Evolutionary conservation across 768 basidiomycete genomes (phyloP).

Genomic region (Crepidotus variabilis): DNA sequence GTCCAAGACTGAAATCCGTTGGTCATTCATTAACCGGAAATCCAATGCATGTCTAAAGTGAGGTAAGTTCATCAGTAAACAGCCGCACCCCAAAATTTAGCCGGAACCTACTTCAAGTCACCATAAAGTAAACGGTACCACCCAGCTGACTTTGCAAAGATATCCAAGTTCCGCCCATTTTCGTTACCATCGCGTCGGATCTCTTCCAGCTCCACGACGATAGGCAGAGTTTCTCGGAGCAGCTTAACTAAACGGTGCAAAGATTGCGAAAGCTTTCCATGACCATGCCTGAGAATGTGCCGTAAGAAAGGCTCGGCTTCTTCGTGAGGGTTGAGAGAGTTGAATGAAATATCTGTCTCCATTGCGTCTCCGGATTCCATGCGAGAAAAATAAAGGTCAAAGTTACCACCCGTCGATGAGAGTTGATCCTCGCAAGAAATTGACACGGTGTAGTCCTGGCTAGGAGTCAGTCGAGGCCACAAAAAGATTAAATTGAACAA

Average conservation of each 20-base stretch:
- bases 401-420: conserved; percentile 63
- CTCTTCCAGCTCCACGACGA: conserved; percentile 67
- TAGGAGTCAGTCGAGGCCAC: neutral
- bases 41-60: conserved; percentile 67
- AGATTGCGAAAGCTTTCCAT: conserved; percentile 62
- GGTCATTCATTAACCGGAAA: conserved; percentile 66
- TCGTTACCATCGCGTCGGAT: conserved; percentile 35
- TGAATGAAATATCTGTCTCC: conserved; percentile 18
- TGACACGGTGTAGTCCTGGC: conserved; percentile 70
- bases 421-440: conserved; percentile 79
- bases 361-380: conserved; percentile 22
- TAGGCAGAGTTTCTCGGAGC: conserved; percentile 73
- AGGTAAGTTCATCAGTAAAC: conserved; percentile 5
- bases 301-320: conserved; percentile 76
- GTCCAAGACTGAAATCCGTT: conserved; percentile 71
- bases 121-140: conserved; percentile 79
- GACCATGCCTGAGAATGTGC: conserved; percentile 59
- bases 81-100: neutral
- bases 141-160: conserved; percentile 75
- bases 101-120: conserved; percentile 50
- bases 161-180: conserved; percentile 43
- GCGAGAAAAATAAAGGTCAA: conserved; percentile 71
- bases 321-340: conserved; percentile 68
- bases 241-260: conserved; percentile 64
- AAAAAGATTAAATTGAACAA: conserved; percentile 11